Conservation (phyloP, 225 moss, liverwort and hornwort genomes). For the Rhytidiadelphus loreus region DNA sequence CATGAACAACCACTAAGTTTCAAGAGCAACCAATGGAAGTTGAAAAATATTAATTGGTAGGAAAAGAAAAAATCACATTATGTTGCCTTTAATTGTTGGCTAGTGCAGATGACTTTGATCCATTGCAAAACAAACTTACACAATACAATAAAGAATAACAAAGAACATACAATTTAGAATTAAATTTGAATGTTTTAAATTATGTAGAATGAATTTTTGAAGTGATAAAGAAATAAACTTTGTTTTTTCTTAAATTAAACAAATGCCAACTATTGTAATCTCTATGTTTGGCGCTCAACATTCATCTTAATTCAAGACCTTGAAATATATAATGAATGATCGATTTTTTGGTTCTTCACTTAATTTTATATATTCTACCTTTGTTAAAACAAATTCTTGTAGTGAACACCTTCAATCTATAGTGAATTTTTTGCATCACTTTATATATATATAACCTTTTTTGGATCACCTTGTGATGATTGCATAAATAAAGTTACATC, state of each 20-base stretch:
- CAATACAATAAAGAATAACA: neutral
- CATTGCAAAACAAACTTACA: neutral
- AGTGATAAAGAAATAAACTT: neutral
- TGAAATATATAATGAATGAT: neutral
- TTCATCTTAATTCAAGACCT: neutral
- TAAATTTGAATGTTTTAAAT: neutral
- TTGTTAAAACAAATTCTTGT: neutral
- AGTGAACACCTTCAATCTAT: neutral
- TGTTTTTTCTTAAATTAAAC: neutral
- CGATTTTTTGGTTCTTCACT: neutral
- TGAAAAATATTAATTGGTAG: rapidly evolving
- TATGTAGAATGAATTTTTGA: neutral
- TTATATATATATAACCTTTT: neutral
- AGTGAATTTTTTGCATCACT: neutral
- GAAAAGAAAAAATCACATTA: neutral
- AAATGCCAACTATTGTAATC: neutral
- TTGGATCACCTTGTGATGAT: neutral
- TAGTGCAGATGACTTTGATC: neutral
- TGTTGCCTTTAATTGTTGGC: no score
- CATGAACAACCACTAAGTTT: neutral
- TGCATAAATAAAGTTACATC: neutral
- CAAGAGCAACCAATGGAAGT: neutral
- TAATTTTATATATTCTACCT: neutral
- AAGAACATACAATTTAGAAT: neutral
- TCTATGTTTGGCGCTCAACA: neutral